Percentiles rank a stretch among this genome's conserved stretches.
phyloP scores from a whole-genome alignment of 2,329 filamentous ascomycete genomes.

The Colletotrichum sp. region DNA sequence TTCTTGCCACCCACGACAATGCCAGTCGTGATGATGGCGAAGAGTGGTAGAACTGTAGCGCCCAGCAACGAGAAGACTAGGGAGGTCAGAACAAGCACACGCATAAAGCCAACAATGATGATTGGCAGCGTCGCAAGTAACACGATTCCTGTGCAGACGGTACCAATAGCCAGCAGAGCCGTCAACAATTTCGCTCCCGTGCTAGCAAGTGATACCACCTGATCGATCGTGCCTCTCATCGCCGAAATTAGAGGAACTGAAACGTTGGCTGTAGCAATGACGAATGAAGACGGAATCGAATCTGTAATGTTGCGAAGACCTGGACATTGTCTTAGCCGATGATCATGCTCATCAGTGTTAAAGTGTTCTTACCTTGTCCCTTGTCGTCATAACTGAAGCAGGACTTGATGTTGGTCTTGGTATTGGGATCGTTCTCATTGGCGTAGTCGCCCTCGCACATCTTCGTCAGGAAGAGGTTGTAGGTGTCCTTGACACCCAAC shows the following conservation, averaged over 20 bases:
- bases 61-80: conserved; percentile 14
- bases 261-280: conserved; percentile 24
- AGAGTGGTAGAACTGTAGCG: background rate
- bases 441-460: conserved; percentile 25
- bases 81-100: conserved; percentile 15
- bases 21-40: conserved; percentile 19
- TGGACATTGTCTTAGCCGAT: background rate
- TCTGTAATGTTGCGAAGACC: conserved; percentile 25
- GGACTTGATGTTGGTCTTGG: background rate
- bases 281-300: conserved; percentile 25
- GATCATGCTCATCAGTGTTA: too few relatives aligned
- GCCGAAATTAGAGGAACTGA: conserved; percentile 24
- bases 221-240: conserved; percentile 17
- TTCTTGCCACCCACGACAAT: conserved; percentile 15
- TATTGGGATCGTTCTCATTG: conserved; percentile 6
- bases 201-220: conserved; percentile 17
- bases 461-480: conserved; percentile 23
- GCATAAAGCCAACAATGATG: conserved; percentile 14
- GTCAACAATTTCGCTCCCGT: conserved; percentile 20
- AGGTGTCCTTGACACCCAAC: conserved; percentile 25
- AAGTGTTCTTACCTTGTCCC: background rate
- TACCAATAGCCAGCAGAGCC: conserved; percentile 23
- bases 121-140: conserved; percentile 22
- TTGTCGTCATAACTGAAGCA: conserved; percentile 20
- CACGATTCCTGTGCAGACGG: conserved; percentile 12